Conservation (phyloP, 2,329 filamentous ascomycete species). For the Pseudopyrenochaeta lycopersici region DNA sequence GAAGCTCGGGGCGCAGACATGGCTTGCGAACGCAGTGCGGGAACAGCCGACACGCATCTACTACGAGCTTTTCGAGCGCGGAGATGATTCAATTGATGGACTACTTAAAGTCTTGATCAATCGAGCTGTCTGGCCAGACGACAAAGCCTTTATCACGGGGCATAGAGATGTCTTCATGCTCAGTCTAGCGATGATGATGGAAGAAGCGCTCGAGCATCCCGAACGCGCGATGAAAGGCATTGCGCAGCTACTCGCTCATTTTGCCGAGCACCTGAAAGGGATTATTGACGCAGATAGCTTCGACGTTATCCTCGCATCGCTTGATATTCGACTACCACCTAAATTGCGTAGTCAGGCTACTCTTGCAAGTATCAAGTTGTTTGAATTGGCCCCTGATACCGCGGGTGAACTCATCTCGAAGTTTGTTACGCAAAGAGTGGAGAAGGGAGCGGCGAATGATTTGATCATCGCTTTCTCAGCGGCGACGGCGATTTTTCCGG, state of each 20-base stretch:
- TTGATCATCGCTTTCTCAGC: conserved; percentile 92
- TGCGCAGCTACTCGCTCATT: conserved; percentile 65
- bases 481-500: conserved; percentile 86
- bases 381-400: conserved; percentile 77
- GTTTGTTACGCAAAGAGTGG: conserved; percentile 77
- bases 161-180: conserved; percentile 73
- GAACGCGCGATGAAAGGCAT: conserved; percentile 69
- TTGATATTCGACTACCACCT: conserved; percentile 82
- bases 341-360: conserved; percentile 82
- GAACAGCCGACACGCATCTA: conserved; percentile 54
- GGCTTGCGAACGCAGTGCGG: conserved; percentile 49
- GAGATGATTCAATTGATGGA: conserved; percentile 57
- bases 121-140: conserved; percentile 51
- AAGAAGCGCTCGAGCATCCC: conserved; percentile 80
- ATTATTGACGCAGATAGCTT: conserved; percentile 78
- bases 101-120: conserved; percentile 55
- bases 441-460: conserved; percentile 83
- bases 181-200: conserved; percentile 87
- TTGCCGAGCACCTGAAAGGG: conserved; percentile 62
- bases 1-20: conserved; percentile 48
- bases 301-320: conserved; percentile 84
- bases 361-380: conserved; percentile 81
- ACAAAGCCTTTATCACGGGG: conserved; percentile 55
- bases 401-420: conserved; percentile 74
- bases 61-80: conserved; percentile 54